phyloP scores from a whole-genome alignment of 2,329 filamentous ascomycete genomes.

The Calonectria naviculata region DNA sequence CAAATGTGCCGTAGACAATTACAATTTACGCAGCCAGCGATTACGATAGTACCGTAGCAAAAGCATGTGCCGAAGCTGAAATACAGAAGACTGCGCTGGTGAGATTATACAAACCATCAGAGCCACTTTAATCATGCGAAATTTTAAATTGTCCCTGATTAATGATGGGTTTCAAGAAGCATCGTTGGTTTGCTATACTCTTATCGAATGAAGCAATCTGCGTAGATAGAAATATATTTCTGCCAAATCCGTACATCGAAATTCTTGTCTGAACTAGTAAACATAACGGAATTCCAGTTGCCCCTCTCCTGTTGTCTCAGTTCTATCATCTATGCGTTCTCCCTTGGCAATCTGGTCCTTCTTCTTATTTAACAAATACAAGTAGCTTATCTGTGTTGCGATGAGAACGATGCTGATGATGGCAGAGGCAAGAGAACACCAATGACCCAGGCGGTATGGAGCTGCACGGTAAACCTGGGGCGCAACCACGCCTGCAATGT shows the following conservation, averaged over 20 bases:
- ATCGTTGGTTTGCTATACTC: no score
- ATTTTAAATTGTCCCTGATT: no score
- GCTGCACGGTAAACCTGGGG: conserved; percentile 49
- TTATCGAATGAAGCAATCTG: no score
- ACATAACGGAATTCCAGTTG: background rate
- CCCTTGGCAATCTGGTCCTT: background rate
- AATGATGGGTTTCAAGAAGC: no score
- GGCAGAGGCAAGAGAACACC: conserved; percentile 35
- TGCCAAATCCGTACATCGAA: background rate
- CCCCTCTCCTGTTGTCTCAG: background rate
- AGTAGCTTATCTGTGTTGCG: background rate
- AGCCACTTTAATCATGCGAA: no score
- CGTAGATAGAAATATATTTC: no score
- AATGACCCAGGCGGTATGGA: conserved; percentile 46
- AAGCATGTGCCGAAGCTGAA: no score
- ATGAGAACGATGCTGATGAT: background rate
- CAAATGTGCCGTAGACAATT: no score
- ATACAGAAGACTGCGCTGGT: no score
- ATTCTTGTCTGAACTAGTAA: background rate
- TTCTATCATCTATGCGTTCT: background rate
- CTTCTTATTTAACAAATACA: background rate
- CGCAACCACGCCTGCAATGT: conserved; percentile 57
- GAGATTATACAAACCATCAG: no score
- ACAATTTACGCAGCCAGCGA: background rate
- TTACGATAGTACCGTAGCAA: no score